phyloP scores from a whole-genome alignment of 371 early-diverging fungal genomes.

The Zychaea mexicana region DNA sequence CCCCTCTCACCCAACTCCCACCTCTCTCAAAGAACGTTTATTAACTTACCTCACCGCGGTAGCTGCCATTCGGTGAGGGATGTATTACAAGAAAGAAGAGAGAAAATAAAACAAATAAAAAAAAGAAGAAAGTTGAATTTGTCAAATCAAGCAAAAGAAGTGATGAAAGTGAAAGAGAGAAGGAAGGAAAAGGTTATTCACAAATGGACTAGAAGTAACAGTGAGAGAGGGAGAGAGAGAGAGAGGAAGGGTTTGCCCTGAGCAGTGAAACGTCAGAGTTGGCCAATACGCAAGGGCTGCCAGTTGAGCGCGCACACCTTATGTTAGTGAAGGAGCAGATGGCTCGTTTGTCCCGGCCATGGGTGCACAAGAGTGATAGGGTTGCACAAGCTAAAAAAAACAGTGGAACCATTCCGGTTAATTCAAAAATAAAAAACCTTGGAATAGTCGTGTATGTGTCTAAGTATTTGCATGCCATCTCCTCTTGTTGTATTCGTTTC shows the following conservation, averaged over 20 bases:
- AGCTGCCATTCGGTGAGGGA: slow-evolving; percentile 4
- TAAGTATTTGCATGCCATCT: too few relatives aligned
- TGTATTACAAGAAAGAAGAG: not conserved
- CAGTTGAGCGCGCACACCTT: too few relatives aligned
- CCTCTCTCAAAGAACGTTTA: not conserved
- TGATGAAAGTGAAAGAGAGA: not conserved
- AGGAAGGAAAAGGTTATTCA: not conserved
- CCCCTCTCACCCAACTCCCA: too few relatives aligned
- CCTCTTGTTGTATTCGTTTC: too few relatives aligned
- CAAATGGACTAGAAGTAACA: not conserved
- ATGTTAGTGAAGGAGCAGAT: too few relatives aligned
- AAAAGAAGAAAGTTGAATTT: not conserved
- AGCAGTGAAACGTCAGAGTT: too few relatives aligned
- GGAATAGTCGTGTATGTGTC: too few relatives aligned
- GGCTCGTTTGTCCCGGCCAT: too few relatives aligned
- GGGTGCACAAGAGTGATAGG: not conserved
- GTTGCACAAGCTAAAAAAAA: not conserved
- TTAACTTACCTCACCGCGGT: slow-evolving; percentile 16
- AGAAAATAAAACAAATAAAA: not conserved
- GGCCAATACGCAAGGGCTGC: not conserved
- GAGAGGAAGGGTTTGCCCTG: not conserved
- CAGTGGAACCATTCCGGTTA: not conserved
- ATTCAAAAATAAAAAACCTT: too few relatives aligned
- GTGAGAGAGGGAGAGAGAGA: too few relatives aligned
- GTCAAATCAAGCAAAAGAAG: not conserved